Evolutionary conservation across 345 rosid genomes (phyloP), one percentile per base, ranked within the genome.

Genomic region (Diplotaxis tenuifolia): DNA sequence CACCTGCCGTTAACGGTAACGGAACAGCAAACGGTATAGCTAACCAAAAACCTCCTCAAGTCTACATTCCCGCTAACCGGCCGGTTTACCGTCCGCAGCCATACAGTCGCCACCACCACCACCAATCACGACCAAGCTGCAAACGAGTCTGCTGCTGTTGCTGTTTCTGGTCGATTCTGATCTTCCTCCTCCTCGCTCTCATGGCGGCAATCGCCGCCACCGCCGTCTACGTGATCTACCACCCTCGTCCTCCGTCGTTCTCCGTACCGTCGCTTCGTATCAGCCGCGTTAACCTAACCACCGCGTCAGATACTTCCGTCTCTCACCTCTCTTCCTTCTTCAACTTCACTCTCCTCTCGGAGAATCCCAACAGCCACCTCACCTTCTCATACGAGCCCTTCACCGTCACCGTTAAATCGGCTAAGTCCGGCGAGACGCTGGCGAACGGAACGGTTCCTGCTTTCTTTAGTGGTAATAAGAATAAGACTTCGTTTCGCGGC

Each of bases 391-490:
- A 88, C 84, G 86, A 86, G 53, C 89, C 96, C 0, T 85, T 89
- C 74, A 38, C 74, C 2, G 66, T 92, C 59, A 65, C 86, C 6
- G 70, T 83, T n/a, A 52, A 72, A 1, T 81, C 90, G 0, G 70
- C 73, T 1, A 75, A 76, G 42, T 71, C 75, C 23, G 85, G 78
- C 9, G 89, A 84, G 55, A 73, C 78, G 40, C 70, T 95, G 3
- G 99, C 82, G 3, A 95, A 90, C 77, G 95, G 97, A n/a, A 80
- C 97, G 0, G 34, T 89, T 3, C 94, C 97, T 0, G 87, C 85
- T 0, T 89, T 87, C 73, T 66, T 69, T 16, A 83, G 88, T 19
- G 66, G 55, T 38, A 85, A 82, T 45, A 82, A 85, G 70, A 92
- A 95, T 63, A 79, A 86, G 65, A 95, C 97, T 0, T 54, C 78